Evolutionary conservation across 192 early-diverging fungal species (phyloP).

Genomic region (Podila epicladia): DNA sequence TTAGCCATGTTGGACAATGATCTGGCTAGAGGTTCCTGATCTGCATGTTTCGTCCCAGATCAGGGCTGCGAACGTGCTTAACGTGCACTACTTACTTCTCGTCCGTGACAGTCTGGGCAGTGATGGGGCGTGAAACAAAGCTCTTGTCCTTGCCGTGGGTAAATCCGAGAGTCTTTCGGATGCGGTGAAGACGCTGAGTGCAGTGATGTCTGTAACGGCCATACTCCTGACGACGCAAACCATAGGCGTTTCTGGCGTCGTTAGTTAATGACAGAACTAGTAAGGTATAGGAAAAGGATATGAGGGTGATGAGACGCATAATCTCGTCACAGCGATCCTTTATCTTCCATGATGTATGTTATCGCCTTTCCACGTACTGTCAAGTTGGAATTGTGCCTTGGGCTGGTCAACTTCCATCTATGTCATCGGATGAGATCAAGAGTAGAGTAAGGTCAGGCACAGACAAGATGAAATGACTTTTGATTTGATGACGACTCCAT

Average conservation of each 20-base stretch:
- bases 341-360: not conserved
- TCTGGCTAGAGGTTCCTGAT: not conserved
- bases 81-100: conserved; percentile 45
- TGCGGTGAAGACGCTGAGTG: conserved; percentile 66
- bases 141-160: conserved; percentile 61
- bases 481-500: too few species aligned
- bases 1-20: not conserved
- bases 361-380: not conserved
- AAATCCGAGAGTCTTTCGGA: conserved; percentile 64
- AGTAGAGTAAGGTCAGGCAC: too few species aligned
- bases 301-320: too few species aligned
- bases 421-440: too few species aligned
- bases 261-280: conserved; percentile 62
- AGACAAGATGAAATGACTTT: too few species aligned
- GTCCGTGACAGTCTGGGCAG: conserved; percentile 54
- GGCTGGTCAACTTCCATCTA: conserved; percentile 4
- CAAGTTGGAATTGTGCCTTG: not conserved
- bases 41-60: too few species aligned
- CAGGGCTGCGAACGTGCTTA: not conserved
- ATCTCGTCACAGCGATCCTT: not conserved
- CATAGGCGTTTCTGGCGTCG: conserved; percentile 79
- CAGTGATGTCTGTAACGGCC: conserved; percentile 81
- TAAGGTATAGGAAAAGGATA: not conserved
- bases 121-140: conserved; percentile 60
- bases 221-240: conserved; percentile 84